Base-by-base conservation (phyloP, 805 yeast species). In the Candida morakotiae region DNA sequence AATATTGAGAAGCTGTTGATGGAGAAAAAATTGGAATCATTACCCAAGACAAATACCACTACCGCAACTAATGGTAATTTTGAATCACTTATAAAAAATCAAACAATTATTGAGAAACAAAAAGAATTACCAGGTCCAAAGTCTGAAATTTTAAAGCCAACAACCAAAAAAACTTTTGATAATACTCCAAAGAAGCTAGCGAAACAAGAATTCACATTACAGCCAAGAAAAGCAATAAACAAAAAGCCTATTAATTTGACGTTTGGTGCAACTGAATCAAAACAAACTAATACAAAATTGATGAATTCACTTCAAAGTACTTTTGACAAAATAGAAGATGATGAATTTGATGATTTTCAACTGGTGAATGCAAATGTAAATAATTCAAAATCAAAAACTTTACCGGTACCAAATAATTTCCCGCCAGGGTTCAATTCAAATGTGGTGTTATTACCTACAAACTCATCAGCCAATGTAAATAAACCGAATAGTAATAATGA, bases 391-490 rank as follows among this genome's bases (percentile, higher is more conserved):
- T 18, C 21, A 24, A 29, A 26, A 24, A 29, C 16, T 14, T 24
- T 37, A 27, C 33, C 37, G 2, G 25, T 37, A 27, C 33, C 37
- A 3, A 28, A 47, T 8, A 55, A 46, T 19, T 53, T 46, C 26
- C 68, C 68, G 1, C 68, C 68, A 0, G 68, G 68, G 2, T 62
- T 58, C 37, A 44, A 52, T 31, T 44, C 60, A 5, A 41, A 45
- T 24, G 30, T 53, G 44, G 52, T 58, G 8, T 46, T 60, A 31
- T 51, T 61, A 4, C 65, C 66, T 2, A 45, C 48, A 28, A 40
- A 44, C 11, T 45, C 45, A 6, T 38, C 45, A n/a, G 11, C 25
- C 27, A 38, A 11, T 10, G 15, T 9, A 15, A 36, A 16, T 9
- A 19, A 9, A 14, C 24, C 28, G 27, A 20, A 28, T 27, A n/a